Conservation (phyloP, 2,329 filamentous ascomycete species). For the Aspergillus sp. region DNA sequence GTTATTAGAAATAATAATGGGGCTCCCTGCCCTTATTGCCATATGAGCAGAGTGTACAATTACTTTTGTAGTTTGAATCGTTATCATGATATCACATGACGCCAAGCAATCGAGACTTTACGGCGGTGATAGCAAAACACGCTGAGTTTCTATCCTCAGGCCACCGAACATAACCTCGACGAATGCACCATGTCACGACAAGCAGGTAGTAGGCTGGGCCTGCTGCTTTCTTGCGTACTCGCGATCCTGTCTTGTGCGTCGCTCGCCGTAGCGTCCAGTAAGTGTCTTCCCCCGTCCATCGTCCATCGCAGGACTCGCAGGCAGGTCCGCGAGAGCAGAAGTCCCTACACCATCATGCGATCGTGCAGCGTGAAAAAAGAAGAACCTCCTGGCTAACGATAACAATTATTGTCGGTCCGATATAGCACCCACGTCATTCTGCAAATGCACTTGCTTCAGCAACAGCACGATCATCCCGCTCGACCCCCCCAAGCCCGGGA, state of each 20-base stretch:
- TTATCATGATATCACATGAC: conserved; percentile 7
- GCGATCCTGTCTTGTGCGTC: conserved; percentile 20
- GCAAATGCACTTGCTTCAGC: conserved; percentile 62
- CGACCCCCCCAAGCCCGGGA: conserved; percentile 33
- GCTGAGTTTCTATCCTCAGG: not conserved
- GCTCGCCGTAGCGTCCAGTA: conserved; percentile 28
- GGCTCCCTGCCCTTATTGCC: too few relatives aligned
- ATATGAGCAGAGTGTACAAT: not conserved
- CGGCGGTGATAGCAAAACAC: not conserved
- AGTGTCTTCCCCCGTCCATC: conserved; percentile 10
- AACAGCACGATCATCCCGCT: conserved; percentile 62
- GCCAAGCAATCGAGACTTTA: conserved; percentile 3
- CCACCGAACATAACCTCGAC: conserved; percentile 1
- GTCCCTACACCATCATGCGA: not conserved
- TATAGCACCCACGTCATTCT: conserved; percentile 52
- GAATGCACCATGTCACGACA: conserved; percentile 12
- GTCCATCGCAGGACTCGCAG: too few relatives aligned
- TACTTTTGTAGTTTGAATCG: not conserved
- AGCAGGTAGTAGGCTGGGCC: conserved; percentile 7
- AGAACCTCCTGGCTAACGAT: too few relatives aligned
- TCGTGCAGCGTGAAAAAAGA: not conserved
- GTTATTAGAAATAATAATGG: too few relatives aligned
- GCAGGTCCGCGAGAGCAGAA: not conserved
- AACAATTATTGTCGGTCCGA: not conserved
- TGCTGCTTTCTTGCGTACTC: conserved; percentile 18